These are phyloP conservation scores for Raffaelea albimanens DNA, from an alignment of 2,329 filamentous ascomycete species.

Conservation along the genomic window DNA sequence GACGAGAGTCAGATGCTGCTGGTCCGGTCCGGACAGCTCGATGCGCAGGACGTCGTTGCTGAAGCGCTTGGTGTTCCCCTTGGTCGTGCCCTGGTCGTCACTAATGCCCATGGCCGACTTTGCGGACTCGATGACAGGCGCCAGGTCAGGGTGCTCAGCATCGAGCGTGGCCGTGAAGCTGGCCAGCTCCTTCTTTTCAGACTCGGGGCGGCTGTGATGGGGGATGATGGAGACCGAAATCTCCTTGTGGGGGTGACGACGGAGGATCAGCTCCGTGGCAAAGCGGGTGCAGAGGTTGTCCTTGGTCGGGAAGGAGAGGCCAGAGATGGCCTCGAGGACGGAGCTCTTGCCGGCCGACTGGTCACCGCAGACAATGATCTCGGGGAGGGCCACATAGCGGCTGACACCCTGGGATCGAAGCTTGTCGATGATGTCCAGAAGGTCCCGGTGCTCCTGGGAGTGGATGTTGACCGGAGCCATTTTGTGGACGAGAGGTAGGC, in stretches of 20 bases:
- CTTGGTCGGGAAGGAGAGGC: conserved; percentile 49
- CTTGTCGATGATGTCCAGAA: conserved; percentile 29
- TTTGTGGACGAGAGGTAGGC: not conserved
- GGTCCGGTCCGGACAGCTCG: conserved; percentile 35
- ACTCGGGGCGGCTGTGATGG: conserved; percentile 17
- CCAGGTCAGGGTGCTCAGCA: conserved; percentile 18
- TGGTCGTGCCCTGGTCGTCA: not conserved
- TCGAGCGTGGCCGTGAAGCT: conserved; percentile 17
- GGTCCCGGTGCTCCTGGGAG: conserved; percentile 23
- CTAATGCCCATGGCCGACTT: conserved; percentile 39
- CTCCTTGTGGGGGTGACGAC: conserved; percentile 25
- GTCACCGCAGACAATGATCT: conserved; percentile 50
- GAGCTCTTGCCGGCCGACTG: conserved; percentile 57
- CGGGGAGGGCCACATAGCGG: conserved; percentile 29
- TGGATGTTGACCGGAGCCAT: conserved; percentile 11
- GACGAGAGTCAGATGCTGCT: conserved; percentile 46
- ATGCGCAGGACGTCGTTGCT: conserved; percentile 36
- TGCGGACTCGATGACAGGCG: conserved; percentile 27
- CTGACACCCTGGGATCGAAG: conserved; percentile 27
- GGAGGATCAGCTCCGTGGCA: conserved; percentile 51
- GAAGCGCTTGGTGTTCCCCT: conserved; percentile 23
- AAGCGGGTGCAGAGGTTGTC: conserved; percentile 54
- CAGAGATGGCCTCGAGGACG: conserved; percentile 54
- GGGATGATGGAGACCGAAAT: conserved; percentile 29
- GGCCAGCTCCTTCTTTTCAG: conserved; percentile 17